Base-by-base conservation (phyloP, 1,139 yeast genomes). In the Torulaspora pretoriensis region DNA sequence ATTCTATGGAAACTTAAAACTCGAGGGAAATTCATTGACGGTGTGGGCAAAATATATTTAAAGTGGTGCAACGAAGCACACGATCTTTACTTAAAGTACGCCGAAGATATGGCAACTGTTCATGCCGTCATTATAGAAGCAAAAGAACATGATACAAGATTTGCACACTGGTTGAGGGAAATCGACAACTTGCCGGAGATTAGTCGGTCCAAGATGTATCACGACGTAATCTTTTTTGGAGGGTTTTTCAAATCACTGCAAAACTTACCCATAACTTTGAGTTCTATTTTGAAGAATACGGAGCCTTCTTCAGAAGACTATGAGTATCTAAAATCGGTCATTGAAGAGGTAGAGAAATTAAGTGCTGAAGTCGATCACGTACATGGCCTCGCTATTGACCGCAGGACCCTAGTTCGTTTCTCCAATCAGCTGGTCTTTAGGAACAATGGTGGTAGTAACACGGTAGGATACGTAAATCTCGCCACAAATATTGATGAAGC, bases 221-320 rank as follows among this genome's bases (percentile, higher is more conserved):
- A 68, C 54, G 85, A 67, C 61, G 73, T 77, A 40, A 71, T 84
- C 36, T 83, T 83, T 56, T 76, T 84, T 54, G 83, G 87, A 55
- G 83, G 94, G 0, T 84, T 86, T 51, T 80, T 84, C 50, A 84
- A 88, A 4, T 74, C 94, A 12, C 72, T 86, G 45, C 88, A 84
- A 45, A 78, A 83, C 39, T 71, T 86, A 45, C 83, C 88, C 1
- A 69, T 87, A 33, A 83, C 87, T 33, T 68, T 87, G 16, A 63
- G 67, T 13, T 85, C 88, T 30, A 77, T 87, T 24, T 60, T 68
- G 36, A 74, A 73, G 67, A 61, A 74, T 57, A 70, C 83, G 19
- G 70, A 74, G 9, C 73, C 72, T 33, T 67, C 71, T 1, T 80
- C 78, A 39, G 73, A 75, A 2, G 95, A 87, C 55, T 73, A 72